Percentiles rank a stretch among this genome's conserved stretches.
Evolutionary conservation across 1,284 basidiomycete species (phyloP).

Genomic region (Trametes polyzona): DNA sequence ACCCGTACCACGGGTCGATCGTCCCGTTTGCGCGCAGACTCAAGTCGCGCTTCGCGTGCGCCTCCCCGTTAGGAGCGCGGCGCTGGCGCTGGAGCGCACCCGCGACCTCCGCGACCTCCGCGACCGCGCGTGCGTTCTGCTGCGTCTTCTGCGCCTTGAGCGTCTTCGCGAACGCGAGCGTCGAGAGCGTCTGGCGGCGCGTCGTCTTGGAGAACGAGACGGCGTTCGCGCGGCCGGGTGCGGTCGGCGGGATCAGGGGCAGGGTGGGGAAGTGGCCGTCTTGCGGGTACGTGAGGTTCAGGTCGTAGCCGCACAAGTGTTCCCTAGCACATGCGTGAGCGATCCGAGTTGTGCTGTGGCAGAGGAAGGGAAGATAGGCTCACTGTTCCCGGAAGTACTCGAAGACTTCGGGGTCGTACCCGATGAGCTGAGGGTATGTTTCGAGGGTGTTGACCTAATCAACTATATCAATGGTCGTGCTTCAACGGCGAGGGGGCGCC

Average conservation of each 20-base stretch:
- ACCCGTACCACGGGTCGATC: slow-evolving; percentile 41
- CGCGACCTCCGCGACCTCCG: not conserved
- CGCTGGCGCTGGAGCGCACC: not conserved
- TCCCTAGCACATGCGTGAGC: slow-evolving; percentile 40
- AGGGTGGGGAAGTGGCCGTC: slow-evolving; percentile 51
- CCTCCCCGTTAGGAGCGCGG: not conserved
- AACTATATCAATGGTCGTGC: not conserved
- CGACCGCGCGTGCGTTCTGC: not conserved
- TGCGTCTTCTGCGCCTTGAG: not conserved
- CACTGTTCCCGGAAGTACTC: slow-evolving; percentile 70
- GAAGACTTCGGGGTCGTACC: slow-evolving; percentile 64
- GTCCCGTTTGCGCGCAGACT: slow-evolving; percentile 33
- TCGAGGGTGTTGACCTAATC: slow-evolving; percentile 56
- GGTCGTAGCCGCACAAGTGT: slow-evolving; percentile 62
- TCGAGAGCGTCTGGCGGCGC: slow-evolving; percentile 4
- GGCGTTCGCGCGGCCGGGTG: not conserved
- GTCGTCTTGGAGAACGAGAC: not conserved
- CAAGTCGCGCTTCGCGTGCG: slow-evolving; percentile 31
- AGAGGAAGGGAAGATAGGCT: slow-evolving; percentile 37
- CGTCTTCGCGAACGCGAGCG: slow-evolving; percentile 1
- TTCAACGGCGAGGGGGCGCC: not conserved
- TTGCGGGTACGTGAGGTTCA: slow-evolving; percentile 75
- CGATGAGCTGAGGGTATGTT: slow-evolving; percentile 73
- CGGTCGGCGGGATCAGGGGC: slow-evolving; percentile 7
- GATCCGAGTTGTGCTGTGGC: slow-evolving; percentile 26